Evolutionary conservation across 2,329 filamentous ascomycete genomes (phyloP).

Genomic region (Juglanconis juglandina): DNA sequence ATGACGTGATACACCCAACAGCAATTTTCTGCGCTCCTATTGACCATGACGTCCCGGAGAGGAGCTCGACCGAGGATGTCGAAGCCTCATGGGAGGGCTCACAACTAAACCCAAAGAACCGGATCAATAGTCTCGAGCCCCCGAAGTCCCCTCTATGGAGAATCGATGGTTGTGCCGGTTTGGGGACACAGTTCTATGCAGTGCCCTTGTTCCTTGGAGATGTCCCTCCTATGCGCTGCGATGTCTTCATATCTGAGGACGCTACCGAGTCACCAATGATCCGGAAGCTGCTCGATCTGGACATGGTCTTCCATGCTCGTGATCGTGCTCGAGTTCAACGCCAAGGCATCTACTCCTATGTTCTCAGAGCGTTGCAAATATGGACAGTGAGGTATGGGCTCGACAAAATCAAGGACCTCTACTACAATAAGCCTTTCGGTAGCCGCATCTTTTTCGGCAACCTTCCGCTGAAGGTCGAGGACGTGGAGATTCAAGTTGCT

Average conservation of each 20-base stretch:
- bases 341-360: conserved; percentile 51
- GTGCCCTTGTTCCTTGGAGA: conserved; percentile 48
- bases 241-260: conserved; percentile 55
- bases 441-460: conserved; percentile 54
- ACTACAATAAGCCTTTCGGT: conserved; percentile 51
- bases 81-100: conserved; percentile 42
- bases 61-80: neutral
- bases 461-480: conserved; percentile 43
- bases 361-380: conserved; percentile 50
- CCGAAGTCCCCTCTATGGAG: conserved; percentile 48
- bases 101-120: conserved; percentile 57
- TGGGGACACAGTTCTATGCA: conserved; percentile 57
- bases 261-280: conserved; percentile 38
- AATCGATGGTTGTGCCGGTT: conserved; percentile 55
- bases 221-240: conserved; percentile 51
- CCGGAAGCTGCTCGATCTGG: conserved; percentile 45
- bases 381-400: conserved; percentile 41
- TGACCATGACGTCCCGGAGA: neutral
- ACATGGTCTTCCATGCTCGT: conserved; percentile 53
- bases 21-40: conserved; percentile 28
- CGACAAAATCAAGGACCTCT: conserved; percentile 32
- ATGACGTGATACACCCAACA: conserved; percentile 56
- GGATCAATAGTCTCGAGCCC: conserved; percentile 53
- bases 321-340: conserved; percentile 44
- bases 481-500: conserved; percentile 44